Evolutionary conservation across 2,329 filamentous ascomycete species (phyloP).

Genomic region (Penicillium italicum): DNA sequence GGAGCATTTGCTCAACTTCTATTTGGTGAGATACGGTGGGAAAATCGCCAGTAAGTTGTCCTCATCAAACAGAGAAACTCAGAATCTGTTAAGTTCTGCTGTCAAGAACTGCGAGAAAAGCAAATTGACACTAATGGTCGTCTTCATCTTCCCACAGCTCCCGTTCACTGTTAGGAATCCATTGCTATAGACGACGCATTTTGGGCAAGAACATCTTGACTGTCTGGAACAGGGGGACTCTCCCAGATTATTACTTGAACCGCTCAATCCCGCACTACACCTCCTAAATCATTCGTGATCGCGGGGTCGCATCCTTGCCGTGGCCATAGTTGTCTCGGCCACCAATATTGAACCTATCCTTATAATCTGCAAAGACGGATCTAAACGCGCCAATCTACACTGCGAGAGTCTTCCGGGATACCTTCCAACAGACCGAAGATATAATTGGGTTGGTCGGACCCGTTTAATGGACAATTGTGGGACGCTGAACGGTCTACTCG

Average conservation of each 20-base stretch:
- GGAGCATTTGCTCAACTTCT: background rate
- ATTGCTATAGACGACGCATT: constrained; percentile 6
- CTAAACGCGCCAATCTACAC: background rate
- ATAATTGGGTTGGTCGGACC: constrained; percentile 19
- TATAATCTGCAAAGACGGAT: background rate
- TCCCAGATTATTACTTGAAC: background rate
- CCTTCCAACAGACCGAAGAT: background rate
- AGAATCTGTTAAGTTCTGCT: background rate
- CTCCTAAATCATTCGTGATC: background rate
- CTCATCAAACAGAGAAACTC: background rate
- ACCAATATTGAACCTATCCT: background rate
- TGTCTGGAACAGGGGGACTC: background rate
- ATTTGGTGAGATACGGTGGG: background rate
- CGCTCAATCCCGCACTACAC: background rate
- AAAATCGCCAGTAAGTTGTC: background rate
- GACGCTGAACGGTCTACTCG: constrained; percentile 50
- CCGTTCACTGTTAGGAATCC: constrained; percentile 6
- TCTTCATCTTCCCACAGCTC: constrained; percentile 8
- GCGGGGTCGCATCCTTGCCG: constrained; percentile 13
- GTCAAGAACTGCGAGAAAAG: too few species aligned
- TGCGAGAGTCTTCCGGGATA: background rate
- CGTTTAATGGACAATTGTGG: constrained; percentile 46
- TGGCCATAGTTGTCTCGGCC: constrained; percentile 1
- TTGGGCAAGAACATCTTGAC: background rate
- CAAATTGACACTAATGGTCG: constrained; percentile 13